Base-by-base conservation (phyloP, 2,329 filamentous ascomycete genomes). In the Chrysoporthe austroafricana region DNA sequence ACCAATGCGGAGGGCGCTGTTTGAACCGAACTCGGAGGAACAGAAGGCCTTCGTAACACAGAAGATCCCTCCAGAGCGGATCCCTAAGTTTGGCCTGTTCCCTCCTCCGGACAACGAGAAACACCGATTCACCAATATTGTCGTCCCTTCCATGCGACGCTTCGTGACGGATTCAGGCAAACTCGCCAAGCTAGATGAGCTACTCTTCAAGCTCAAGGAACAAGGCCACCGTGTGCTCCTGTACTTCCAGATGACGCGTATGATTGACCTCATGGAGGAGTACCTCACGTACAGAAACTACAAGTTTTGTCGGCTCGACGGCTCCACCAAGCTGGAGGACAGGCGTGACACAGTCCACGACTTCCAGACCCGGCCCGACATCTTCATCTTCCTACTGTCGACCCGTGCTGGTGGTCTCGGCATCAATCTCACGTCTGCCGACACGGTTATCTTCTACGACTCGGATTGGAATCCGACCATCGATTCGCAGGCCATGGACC, bases 241-340 rank as follows among this genome's bases (percentile, higher is more conserved):
- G 26, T 99, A 99, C 85, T 99, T 99, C 92, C 96, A 99, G 84
- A 99, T 99, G 96, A 99, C 96, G 4, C 92, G 93, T 76, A 99
- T 99, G 96, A 98, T 99, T 76, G 95, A 99, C 78, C 84, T 99
- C 69, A 98, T 98, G 92, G 96, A 99, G 79, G 96, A 99, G 80
- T 99, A 98, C 74, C 85, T 99, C 68, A 98, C 96, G 0, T 98
- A 98, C 82, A 93, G 96, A 77, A 97, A 98, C 81, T 98, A 97
- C 89, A 97, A 97, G 80, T 99, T 97, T 81, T 96, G 95, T 75
- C 92, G 96, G 69, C 86, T 99, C 57, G 96, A 99, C 75, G 96
- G 96, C 76, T 97, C 94, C 21, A 99, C 96, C 56, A 99, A 98
- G 79, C 86, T 99, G 63, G 96, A 99, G 79, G 96, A 99, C 78